phyloP scores from a whole-genome alignment of 2,329 filamentous ascomycete genomes.

The Fusarium annulatum region DNA sequence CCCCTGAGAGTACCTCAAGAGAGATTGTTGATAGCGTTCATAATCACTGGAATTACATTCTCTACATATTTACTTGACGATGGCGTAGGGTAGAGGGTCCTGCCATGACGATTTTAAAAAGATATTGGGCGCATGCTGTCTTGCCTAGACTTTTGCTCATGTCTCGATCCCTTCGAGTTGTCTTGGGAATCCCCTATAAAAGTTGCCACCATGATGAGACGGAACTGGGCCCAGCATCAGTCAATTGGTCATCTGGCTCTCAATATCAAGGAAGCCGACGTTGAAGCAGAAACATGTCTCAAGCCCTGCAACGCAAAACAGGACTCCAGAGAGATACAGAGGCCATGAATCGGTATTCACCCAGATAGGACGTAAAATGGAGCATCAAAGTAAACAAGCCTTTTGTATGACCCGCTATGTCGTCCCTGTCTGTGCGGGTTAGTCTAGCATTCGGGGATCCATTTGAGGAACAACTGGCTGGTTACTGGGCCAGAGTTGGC shows the following conservation, averaged over 20 bases:
- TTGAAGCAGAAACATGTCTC: slow-evolving; percentile 33
- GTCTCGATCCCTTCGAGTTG: slow-evolving; percentile 22
- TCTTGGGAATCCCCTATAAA: slow-evolving; percentile 3
- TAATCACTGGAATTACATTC: slow-evolving; percentile 12
- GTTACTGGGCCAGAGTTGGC: slow-evolving; percentile 24
- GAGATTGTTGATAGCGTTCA: slow-evolving; percentile 19
- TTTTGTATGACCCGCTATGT: slow-evolving; percentile 40
- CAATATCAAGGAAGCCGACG: background rate
- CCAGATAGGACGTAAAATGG: slow-evolving; percentile 15
- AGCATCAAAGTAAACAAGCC: slow-evolving; percentile 41
- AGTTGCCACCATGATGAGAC: background rate
- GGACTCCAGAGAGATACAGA: background rate
- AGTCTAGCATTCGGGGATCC: slow-evolving; percentile 20
- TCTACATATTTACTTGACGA: background rate
- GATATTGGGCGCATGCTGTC: slow-evolving; percentile 17
- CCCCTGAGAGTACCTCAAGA: slow-evolving; percentile 21
- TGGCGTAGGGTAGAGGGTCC: slow-evolving; percentile 11
- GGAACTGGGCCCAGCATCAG: background rate
- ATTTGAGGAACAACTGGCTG: slow-evolving; percentile 29
- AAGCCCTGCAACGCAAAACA: slow-evolving; percentile 1
- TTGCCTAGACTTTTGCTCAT: slow-evolving; percentile 12
- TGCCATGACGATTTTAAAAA: background rate
- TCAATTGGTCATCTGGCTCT: background rate
- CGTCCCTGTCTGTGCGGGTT: slow-evolving; percentile 37
- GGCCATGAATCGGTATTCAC: background rate